A percentile compares a stretch with the other conserved stretches of the same genome.
Evolutionary conservation across 1,139 yeast species (phyloP).

Genomic region (Suhomyces yuchorum): DNA sequence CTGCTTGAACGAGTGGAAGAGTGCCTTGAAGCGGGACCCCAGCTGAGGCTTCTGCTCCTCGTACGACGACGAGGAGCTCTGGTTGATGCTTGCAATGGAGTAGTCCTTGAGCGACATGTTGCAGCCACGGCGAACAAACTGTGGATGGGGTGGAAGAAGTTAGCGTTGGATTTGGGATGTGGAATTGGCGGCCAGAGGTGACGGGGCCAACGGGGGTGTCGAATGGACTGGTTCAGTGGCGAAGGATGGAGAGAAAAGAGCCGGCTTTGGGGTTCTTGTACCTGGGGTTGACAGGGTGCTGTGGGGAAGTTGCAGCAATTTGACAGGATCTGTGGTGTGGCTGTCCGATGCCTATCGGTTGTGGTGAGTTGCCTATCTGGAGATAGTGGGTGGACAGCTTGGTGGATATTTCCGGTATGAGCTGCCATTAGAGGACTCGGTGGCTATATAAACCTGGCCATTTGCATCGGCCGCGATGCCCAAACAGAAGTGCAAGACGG

Average conservation of each 20-base stretch:
- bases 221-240: neutral
- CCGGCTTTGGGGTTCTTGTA: neutral
- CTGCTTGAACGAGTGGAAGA: conserved; percentile 13
- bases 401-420: conserved; percentile 6
- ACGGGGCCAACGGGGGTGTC: no score
- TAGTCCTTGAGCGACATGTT: neutral
- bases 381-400: neutral
- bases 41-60: neutral
- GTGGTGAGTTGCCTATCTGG: neutral
- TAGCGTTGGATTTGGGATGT: no score
- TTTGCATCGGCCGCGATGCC: neutral
- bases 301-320: neutral
- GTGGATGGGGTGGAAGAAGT: no score
- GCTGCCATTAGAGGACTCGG: conserved; percentile 9
- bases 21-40: conserved; percentile 3
- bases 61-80: neutral
- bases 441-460: conserved; percentile 4
- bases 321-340: neutral
- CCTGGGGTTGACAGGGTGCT: neutral
- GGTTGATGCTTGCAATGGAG: conserved; percentile 1
- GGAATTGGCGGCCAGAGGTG: no score
- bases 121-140: neutral
- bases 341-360: neutral
- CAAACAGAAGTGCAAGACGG: neutral
- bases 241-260: neutral